phyloP scores from a whole-genome alignment of 345 rosid genomes.

The Rhodamnia argentea region DNA sequence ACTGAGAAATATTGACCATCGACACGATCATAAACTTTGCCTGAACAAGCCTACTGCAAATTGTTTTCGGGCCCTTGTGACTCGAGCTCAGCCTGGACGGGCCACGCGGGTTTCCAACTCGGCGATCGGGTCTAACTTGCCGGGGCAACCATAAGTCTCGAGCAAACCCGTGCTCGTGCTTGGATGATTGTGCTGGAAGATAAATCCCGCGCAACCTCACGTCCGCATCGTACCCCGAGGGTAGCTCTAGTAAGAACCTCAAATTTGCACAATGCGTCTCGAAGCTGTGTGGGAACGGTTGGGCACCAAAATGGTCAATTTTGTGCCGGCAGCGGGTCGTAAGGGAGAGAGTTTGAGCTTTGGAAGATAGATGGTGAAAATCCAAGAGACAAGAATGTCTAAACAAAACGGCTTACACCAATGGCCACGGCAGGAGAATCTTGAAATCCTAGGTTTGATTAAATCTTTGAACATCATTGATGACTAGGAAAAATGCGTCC shows the following conservation, averaged over 20 bases:
- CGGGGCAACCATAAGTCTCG: not conserved
- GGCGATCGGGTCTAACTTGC: not conserved
- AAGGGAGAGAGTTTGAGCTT: not conserved
- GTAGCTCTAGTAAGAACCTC: not conserved
- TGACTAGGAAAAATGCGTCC: not conserved
- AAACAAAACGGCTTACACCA: not conserved
- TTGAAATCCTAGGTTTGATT: not conserved
- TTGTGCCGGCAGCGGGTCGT: not conserved
- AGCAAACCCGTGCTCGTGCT: not conserved
- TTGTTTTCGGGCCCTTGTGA: fast-evolving
- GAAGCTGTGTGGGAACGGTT: not conserved
- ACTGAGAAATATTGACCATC: not conserved
- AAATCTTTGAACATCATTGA: not conserved
- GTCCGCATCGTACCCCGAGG: no score
- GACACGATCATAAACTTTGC: no score
- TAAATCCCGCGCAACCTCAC: not conserved
- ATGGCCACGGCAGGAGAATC: not conserved
- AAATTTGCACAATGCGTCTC: not conserved
- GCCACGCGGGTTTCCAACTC: not conserved
- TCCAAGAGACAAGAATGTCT: not conserved
- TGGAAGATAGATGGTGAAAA: not conserved
- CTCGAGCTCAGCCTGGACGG: not conserved
- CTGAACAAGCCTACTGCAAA: not conserved
- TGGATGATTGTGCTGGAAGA: not conserved
- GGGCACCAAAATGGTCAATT: not conserved